Base-by-base conservation (phyloP, 2,329 filamentous ascomycete species). In the Microcyclospora pomicola region DNA sequence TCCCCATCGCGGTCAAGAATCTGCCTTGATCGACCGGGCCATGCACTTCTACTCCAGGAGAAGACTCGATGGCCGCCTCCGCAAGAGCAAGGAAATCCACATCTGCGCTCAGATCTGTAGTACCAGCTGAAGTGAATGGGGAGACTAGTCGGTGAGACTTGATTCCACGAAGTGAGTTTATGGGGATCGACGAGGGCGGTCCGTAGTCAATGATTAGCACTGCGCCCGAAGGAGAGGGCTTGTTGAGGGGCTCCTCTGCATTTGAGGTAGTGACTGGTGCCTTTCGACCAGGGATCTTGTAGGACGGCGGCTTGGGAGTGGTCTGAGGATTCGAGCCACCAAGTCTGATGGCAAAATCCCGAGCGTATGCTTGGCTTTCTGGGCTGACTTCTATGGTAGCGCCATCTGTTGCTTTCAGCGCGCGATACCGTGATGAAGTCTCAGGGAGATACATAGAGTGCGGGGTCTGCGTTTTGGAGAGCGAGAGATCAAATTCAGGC, bases 141-240 rank as follows among this genome's bases (percentile, higher is more conserved):
- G 77, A 86, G 33, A 93, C 81, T 15, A 72, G 69, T 15, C 69
- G 66, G 63, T 98, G 91, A 11, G 71, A 67, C 28, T 77, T 74
- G 59, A 98, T 96, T 15, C 91, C 91, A 27, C 91, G 81, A 15
- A 98, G 71, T 0, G 86, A 92, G 67, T 94, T 93, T 42, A 82
- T 68, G 2, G 91, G 91, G 35, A 98, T 77, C 0, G 73, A 82
- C 41, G 77, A 69, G 2, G 75, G 61, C 4, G 88, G 82, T 13
- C 91, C 91, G 62, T 98, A 98, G 64, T 98, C 91, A 33, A 98
- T 75, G 49, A 98, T 84, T n/a, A 98, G 69, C 1, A 88, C 91
- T 7, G 87, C 91, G 35, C 91, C 91, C 1, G 77, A 80, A 1
- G 87, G 77, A 1, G 55, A 57, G 0, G 66, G 49, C 54, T 84